Evolutionary conservation across 2,329 filamentous ascomycete genomes (phyloP).

Genomic region (Nannizziopsis barbatae): DNA sequence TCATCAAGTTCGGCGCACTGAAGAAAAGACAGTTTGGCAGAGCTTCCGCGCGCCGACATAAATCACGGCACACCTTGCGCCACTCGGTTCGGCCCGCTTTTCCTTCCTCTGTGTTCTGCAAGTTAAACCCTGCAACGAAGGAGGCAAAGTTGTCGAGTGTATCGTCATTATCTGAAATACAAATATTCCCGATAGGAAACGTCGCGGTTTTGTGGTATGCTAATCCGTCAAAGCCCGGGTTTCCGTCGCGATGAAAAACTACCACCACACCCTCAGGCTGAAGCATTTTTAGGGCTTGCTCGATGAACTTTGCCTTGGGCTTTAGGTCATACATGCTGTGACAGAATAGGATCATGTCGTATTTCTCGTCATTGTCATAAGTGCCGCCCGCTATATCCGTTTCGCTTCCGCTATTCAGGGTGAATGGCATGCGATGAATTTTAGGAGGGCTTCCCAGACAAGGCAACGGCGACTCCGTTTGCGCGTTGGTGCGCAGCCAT

Average conservation of each 20-base stretch:
- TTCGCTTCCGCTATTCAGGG: conserved; percentile 20
- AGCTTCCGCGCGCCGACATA: conserved; percentile 34
- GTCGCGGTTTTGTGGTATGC: conserved; percentile 39
- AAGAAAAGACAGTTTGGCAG: conserved; percentile 38
- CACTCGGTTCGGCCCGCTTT: conserved; percentile 21
- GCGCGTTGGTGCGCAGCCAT: conserved; percentile 28
- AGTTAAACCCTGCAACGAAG: conserved; percentile 42
- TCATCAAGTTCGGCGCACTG: conserved; percentile 41
- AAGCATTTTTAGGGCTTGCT: conserved; percentile 41
- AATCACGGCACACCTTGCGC: conserved; percentile 24
- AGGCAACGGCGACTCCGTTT: conserved; percentile 31
- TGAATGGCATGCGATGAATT: conserved; percentile 35
- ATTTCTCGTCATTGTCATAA: conserved; percentile 30
- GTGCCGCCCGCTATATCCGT: conserved; percentile 16
- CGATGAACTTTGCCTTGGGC: conserved; percentile 38
- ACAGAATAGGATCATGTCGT: conserved; percentile 50
- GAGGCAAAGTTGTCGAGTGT: conserved; percentile 42
- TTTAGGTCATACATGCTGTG: conserved; percentile 55
- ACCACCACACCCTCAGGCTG: conserved; percentile 34
- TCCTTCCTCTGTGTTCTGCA: conserved; percentile 25
- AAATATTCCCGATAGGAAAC: conserved; percentile 38
- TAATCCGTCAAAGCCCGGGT: conserved; percentile 39
- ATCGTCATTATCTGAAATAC: conserved; percentile 38
- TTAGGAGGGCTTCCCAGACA: conserved; percentile 30
- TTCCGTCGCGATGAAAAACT: conserved; percentile 45